A percentile compares a stretch with the other conserved stretches of the same genome.
These are phyloP conservation scores for Nakazawaea molendinolei DNA, from an alignment of 805 yeast species.

Conservation along the genomic window DNA sequence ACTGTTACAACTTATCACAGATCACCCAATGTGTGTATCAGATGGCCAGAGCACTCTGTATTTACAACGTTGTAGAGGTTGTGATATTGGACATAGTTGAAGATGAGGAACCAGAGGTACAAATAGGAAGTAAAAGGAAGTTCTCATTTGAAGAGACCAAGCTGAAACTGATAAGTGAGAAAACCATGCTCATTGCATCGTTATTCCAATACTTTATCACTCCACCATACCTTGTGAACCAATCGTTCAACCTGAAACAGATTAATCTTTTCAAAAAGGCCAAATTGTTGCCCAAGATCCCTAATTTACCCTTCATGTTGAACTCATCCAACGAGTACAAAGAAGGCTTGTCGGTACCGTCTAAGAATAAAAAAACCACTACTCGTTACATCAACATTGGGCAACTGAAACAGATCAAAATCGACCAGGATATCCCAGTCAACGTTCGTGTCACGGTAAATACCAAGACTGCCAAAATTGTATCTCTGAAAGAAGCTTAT, in stretches of 20 bases:
- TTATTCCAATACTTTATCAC: constrained; percentile 77
- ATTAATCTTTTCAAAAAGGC: constrained; percentile 54
- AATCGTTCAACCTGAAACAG: constrained; percentile 46
- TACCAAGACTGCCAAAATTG: constrained; percentile 50
- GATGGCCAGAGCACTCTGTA: constrained; percentile 67
- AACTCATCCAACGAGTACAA: constrained; percentile 34
- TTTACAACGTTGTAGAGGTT: constrained; percentile 67
- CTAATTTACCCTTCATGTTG: constrained; percentile 70
- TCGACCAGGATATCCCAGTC: constrained; percentile 56
- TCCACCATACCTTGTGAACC: constrained; percentile 70
- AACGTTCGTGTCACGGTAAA: constrained; percentile 82
- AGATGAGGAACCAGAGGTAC: constrained; percentile 15
- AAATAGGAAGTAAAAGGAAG: constrained; percentile 17
- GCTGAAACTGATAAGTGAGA: constrained; percentile 21
- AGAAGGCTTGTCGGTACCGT: constrained; percentile 58
- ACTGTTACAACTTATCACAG: constrained; percentile 58
- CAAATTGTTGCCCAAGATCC: constrained; percentile 58
- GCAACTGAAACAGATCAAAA: constrained; percentile 45
- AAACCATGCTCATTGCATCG: constrained; percentile 53
- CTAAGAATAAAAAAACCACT: constrained; percentile 41
- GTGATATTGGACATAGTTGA: constrained; percentile 54
- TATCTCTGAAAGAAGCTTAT: constrained; percentile 67
- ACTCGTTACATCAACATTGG: constrained; percentile 82
- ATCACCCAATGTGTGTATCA: constrained; percentile 70
- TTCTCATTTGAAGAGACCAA: constrained; percentile 3